Evolutionary conservation across 2,329 filamentous ascomycete genomes (phyloP).

Genomic region (Xylaria sp.): DNA sequence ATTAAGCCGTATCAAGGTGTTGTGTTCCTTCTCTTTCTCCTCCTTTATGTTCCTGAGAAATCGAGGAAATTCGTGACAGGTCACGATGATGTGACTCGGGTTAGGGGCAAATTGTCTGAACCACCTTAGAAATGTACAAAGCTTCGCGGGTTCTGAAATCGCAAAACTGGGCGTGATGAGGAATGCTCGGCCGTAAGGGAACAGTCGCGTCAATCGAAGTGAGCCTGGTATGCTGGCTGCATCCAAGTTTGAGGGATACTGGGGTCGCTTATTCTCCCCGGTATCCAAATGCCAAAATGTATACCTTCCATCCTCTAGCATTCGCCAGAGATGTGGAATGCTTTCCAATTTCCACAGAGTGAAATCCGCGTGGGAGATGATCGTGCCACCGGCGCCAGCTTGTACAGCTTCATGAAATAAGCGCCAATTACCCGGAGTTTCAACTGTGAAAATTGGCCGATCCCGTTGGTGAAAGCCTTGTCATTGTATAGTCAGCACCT

Average conservation of each 20-base stretch:
- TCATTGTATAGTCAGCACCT: conserved; percentile 20
- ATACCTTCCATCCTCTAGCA: conserved; percentile 43
- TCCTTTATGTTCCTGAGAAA: conserved; percentile 52
- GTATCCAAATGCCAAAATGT: conserved; percentile 47
- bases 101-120: conserved; percentile 43
- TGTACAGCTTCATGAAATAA: conserved; percentile 44
- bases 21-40: conserved; percentile 48
- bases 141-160: conserved; percentile 56
- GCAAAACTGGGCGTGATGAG: conserved; percentile 62
- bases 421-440: conserved; percentile 42
- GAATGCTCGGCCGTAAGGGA: conserved; percentile 58
- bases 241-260: conserved; percentile 47
- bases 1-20: conserved; percentile 33
- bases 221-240: conserved; percentile 46
- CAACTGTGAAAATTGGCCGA: conserved; percentile 46
- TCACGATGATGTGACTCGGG: conserved; percentile 50
- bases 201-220: conserved; percentile 54
- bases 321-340: conserved; percentile 43
- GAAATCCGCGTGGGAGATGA: conserved; percentile 47
- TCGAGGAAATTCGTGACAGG: conserved; percentile 50
- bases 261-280: conserved; percentile 44
- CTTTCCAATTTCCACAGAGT: conserved; percentile 42
- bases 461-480: conserved; percentile 42
- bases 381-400: conserved; percentile 43
- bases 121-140: conserved; percentile 56